Conservation (phyloP, 164 flowering plant species). For the Protea cynaroides region DNA sequence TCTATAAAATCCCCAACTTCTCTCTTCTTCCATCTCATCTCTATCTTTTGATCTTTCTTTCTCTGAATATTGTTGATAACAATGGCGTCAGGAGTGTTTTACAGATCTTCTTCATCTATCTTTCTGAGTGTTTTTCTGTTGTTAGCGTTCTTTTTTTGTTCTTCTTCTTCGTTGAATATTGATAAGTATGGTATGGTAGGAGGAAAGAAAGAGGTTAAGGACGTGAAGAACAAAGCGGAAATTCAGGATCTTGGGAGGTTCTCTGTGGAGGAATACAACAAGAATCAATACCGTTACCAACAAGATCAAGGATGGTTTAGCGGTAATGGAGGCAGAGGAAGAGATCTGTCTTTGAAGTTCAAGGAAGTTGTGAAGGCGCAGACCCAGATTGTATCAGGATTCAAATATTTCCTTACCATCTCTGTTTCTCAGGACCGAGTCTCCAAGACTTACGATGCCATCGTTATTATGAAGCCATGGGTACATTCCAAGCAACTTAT, state of each 20-base stretch:
- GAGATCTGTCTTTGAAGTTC: conserved; percentile 20
- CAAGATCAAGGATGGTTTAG: neutral
- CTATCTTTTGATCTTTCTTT: neutral
- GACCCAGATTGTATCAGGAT: conserved; percentile 55
- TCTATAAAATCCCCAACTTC: too few species aligned
- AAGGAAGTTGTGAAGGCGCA: conserved; percentile 45
- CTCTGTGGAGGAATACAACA: conserved; percentile 41
- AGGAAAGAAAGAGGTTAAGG: conserved; percentile 23
- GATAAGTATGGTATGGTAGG: conserved; percentile 20
- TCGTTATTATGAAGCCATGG: conserved; percentile 39
- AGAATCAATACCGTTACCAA: neutral
- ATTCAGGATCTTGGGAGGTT: conserved; percentile 45
- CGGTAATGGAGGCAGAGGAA: neutral
- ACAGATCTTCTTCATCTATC: neutral
- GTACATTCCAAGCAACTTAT: conserved; percentile 2
- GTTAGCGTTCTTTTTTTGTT: neutral
- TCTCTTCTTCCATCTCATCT: neutral
- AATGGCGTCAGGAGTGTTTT: neutral
- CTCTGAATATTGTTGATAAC: neutral
- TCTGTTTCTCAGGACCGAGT: conserved; percentile 21
- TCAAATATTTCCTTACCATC: conserved; percentile 45
- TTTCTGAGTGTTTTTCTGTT: neutral
- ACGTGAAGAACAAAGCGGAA: conserved; percentile 33
- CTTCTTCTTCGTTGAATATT: neutral
- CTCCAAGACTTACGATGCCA: conserved; percentile 31